Conservation (phyloP, 2,329 filamentous ascomycete species). For the Monilinia fructigena region DNA sequence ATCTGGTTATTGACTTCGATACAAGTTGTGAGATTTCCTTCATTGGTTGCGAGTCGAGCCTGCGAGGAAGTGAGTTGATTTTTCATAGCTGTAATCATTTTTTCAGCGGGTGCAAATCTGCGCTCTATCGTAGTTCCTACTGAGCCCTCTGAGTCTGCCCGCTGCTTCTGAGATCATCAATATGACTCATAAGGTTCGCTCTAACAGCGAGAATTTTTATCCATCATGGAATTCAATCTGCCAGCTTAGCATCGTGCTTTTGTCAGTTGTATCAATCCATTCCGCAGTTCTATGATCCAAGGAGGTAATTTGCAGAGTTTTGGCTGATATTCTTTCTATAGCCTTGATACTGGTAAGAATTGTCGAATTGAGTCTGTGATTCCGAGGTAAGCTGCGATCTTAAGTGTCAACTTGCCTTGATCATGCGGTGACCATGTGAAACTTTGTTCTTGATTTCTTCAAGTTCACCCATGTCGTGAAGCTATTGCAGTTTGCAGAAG, state of each 20-base stretch:
- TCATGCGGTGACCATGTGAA: background rate
- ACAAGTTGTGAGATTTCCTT: background rate
- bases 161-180: background rate
- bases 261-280: constrained; percentile 10
- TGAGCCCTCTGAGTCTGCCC: background rate
- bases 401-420: background rate
- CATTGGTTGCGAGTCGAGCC: background rate
- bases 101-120: background rate
- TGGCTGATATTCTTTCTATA: background rate
- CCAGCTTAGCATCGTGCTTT: constrained; percentile 2
- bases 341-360: constrained; percentile 3
- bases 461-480: constrained; percentile 1
- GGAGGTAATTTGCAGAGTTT: constrained; percentile 11
- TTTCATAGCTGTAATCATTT: background rate
- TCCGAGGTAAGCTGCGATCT: constrained; percentile 9
- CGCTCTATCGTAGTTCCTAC: background rate
- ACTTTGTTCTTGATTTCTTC: constrained; percentile 3
- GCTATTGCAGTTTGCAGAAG: constrained; percentile 11
- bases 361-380: background rate
- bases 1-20: background rate
- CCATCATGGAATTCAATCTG: background rate
- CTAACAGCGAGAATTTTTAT: background rate
- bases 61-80: background rate
- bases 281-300: constrained; percentile 20
- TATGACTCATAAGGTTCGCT: background rate